phyloP scores from a whole-genome alignment of 2,329 filamentous ascomycete species.

The Fusarium pseudonygamai region DNA sequence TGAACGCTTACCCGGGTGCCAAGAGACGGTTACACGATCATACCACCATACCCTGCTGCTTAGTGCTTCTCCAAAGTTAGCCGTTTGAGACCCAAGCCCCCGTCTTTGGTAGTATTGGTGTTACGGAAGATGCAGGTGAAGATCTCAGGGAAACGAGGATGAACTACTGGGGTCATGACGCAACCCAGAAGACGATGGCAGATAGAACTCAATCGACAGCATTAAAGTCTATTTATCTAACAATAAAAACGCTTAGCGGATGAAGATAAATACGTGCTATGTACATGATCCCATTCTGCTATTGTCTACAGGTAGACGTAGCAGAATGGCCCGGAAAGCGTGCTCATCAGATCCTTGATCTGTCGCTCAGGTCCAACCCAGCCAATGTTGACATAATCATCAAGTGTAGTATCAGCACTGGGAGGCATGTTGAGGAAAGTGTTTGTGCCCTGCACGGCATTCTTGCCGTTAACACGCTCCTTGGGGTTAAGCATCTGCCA shows the following conservation, averaged over 20 bases:
- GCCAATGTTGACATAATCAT: conserved; percentile 43
- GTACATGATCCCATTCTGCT: background rate
- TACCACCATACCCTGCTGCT: background rate
- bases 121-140: background rate
- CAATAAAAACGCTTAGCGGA: conserved; percentile 1
- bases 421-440: conserved; percentile 39
- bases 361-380: conserved; percentile 35
- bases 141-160: background rate
- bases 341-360: conserved; percentile 48
- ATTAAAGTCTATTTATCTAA: background rate
- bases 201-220: background rate
- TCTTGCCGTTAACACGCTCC: conserved; percentile 33
- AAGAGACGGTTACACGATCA: background rate
- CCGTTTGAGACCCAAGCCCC: background rate
- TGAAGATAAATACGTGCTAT: background rate
- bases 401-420: conserved; percentile 38
- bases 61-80: background rate
- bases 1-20: background rate
- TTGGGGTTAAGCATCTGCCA: conserved; percentile 45
- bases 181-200: background rate
- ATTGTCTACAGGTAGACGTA: conserved; percentile 44
- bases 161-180: background rate
- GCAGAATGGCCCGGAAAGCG: conserved; percentile 48
- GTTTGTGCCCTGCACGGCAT: conserved; percentile 38
- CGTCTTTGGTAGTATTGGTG: background rate